Base-by-base conservation (phyloP, 2,329 filamentous ascomycete genomes). In the Ceratocystiopsis brevicomis region DNA sequence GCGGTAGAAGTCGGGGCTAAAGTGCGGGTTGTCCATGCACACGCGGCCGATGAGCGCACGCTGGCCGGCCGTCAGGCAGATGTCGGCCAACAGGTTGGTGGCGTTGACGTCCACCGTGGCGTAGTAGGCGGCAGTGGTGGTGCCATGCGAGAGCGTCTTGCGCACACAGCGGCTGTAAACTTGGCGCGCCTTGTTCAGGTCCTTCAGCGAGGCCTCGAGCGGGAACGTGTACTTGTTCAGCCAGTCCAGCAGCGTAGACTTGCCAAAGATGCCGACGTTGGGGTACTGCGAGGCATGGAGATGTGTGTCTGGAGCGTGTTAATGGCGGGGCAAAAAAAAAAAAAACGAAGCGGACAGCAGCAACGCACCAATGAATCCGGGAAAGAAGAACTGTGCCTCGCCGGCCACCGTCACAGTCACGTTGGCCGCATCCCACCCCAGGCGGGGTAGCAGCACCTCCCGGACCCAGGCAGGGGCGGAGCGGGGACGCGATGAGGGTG, bases 201-300 rank as follows among this genome's bases (percentile, higher is more conserved):
- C 67, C 8, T 68, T 62, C 47, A 95, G 75, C 11, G 81, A 86
- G 1, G 78, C 68, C 61, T 98, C 90, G 49, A 94, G 72, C 0
- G 90, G 90, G 56, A 96, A 98, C 0, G 90, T 98, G 64, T 98
- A 96, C 15, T 69, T 90, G 53, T 87, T 73, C 6, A 98, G 68
- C 90, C 90, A 98, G 61, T 90, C 81, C 14, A 98, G 72, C 32
- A 98, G 76, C 0, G 88, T 95, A 0, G 83, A 80, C 51, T 87
- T 90, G 54, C 90, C 90, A 57, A 96, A 96, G 49, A 98, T 79
- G 46, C 90, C 90, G 1, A 76, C 75, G 56, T 98, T 98, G 45
- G 88, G 86, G 54, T 94, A 95, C 63, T 98, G 90, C 0, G 87
- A 74, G 10, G 90, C 90, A 58, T 98, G 90, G 45, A 94, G 81